Percentiles rank a stretch among this genome's conserved stretches.
These are phyloP conservation scores for Stereum hirsutum DNA, from an alignment of 1,284 basidiomycete genomes.

Conservation along the genomic window DNA sequence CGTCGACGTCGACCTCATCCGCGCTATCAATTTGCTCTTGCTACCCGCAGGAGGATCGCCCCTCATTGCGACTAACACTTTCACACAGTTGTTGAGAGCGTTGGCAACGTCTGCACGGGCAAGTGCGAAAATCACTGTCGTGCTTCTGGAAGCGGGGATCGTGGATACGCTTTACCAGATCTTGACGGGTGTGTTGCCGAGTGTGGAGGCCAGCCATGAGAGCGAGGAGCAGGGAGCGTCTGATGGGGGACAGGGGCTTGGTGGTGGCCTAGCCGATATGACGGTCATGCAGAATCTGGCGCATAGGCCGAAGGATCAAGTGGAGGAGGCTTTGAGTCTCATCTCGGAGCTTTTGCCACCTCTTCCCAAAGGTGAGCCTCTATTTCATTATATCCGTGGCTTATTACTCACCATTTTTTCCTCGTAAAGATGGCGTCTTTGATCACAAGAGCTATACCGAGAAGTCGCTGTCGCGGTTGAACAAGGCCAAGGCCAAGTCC, in stretches of 20 bases:
- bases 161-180: slow-evolving; percentile 90
- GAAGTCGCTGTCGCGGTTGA: slow-evolving; percentile 65
- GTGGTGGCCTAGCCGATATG: slow-evolving; percentile 88
- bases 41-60: slow-evolving; percentile 83
- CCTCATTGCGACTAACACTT: slow-evolving; percentile 77
- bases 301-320: slow-evolving; percentile 92
- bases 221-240: slow-evolving; percentile 60
- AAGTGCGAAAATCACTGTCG: slow-evolving; percentile 79
- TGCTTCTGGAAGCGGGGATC: slow-evolving; percentile 83
- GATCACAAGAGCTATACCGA: slow-evolving; percentile 87
- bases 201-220: slow-evolving; percentile 39
- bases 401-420: slow-evolving; percentile 8
- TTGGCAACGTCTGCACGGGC: slow-evolving; percentile 79
- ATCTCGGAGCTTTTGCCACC: slow-evolving; percentile 88
- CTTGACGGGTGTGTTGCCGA: slow-evolving; percentile 83
- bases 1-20: slow-evolving; percentile 76
- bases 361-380: slow-evolving; percentile 67
- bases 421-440: slow-evolving; percentile 78
- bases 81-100: slow-evolving; percentile 81
- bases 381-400: slow-evolving; percentile 3
- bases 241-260: slow-evolving; percentile 60
- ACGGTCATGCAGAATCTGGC: slow-evolving; percentile 96
- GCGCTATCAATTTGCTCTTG: slow-evolving; percentile 77
- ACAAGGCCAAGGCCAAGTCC: slow-evolving; percentile 71
- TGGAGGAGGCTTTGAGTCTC: slow-evolving; percentile 85